phyloP scores from a whole-genome alignment of 805 yeast species.

The Wickerhamomyces chambardii region DNA sequence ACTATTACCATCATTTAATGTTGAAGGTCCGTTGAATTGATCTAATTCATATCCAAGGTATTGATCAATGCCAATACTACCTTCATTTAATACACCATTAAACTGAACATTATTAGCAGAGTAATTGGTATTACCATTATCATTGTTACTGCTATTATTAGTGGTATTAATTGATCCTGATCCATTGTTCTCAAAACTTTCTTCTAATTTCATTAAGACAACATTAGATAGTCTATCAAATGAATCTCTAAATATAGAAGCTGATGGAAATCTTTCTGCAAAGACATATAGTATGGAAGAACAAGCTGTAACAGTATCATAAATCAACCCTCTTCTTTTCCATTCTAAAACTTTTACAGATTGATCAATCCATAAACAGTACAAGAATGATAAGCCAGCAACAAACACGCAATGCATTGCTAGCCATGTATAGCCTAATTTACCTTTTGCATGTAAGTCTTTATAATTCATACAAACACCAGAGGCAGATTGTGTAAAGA shows the following conservation, averaged over 20 bases:
- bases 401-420: constrained; percentile 23
- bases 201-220: constrained; percentile 9
- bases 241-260: constrained; percentile 18
- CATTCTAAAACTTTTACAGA: constrained; percentile 15
- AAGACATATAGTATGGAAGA: constrained; percentile 18
- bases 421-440: constrained; percentile 21
- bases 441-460: constrained; percentile 15
- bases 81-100: constrained; percentile 4
- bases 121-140: too few species aligned
- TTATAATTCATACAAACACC: constrained; percentile 20
- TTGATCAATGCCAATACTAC: constrained; percentile 11
- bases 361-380: constrained; percentile 23
- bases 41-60: constrained; percentile 5
- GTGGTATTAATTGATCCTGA: too few species aligned
- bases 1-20: not conserved
- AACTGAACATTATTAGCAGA: not conserved
- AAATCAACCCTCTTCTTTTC: constrained; percentile 14
- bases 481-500: constrained; percentile 21
- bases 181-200: not conserved
- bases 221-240: constrained; percentile 18
- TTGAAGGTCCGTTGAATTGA: constrained; percentile 1
- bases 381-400: constrained; percentile 21
- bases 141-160: not conserved
- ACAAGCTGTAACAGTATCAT: constrained; percentile 22
- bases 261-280: constrained; percentile 20